These are phyloP conservation scores for Phialocephala subalpina DNA, from an alignment of 2,329 filamentous ascomycete genomes.

Conservation along the genomic window DNA sequence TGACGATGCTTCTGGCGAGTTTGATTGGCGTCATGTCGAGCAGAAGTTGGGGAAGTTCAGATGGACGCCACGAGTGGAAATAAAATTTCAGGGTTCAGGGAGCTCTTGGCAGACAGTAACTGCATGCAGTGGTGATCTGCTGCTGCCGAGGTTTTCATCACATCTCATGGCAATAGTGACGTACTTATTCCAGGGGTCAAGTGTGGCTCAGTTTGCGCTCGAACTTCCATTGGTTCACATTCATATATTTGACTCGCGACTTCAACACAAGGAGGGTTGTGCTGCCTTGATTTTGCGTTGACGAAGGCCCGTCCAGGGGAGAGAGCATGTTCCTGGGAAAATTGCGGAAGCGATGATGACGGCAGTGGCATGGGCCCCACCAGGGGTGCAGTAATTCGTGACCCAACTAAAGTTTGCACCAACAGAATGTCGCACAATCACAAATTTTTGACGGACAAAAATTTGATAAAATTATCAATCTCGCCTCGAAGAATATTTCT, in stretches of 20 bases:
- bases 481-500: too few species aligned
- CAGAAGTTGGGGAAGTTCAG: conserved; percentile 11
- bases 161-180: conserved; percentile 10
- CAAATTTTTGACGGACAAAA: too few species aligned
- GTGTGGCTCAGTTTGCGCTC: conserved; percentile 19
- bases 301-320: too few species aligned
- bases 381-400: too few species aligned
- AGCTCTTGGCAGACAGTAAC: not conserved
- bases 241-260: not conserved
- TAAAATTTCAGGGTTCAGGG: conserved; percentile 21
- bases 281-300: conserved; percentile 1
- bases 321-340: not conserved
- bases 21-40: not conserved
- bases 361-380: conserved; percentile 4
- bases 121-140: conserved; percentile 10
- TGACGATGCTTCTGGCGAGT: not conserved
- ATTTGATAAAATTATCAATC: too few species aligned
- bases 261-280: not conserved
- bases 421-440: too few species aligned
- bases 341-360: not conserved
- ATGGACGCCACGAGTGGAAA: conserved; percentile 8
- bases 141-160: conserved; percentile 3
- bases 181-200: conserved; percentile 12
- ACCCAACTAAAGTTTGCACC: too few species aligned
- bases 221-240: not conserved